Evolutionary conservation across 768 basidiomycete species (phyloP).

Genomic region (Hericium rajendrae): DNA sequence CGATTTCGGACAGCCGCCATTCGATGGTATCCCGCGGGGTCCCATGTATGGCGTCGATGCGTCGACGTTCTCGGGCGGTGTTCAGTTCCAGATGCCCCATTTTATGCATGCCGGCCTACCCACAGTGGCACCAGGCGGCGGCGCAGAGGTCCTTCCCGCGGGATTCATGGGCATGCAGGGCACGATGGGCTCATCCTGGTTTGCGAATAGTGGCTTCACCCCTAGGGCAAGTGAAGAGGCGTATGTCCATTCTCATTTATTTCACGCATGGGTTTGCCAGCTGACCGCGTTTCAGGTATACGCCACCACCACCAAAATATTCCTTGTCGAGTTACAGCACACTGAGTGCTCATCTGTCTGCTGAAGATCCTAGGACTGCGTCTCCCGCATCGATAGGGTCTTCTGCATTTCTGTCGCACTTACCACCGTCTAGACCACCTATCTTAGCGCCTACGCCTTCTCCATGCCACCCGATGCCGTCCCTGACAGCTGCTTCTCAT

Average conservation of each 20-base stretch:
- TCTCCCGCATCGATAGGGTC: background rate
- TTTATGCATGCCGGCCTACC: slow-evolving; percentile 53
- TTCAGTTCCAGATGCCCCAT: slow-evolving; percentile 48
- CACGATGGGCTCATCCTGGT: slow-evolving; percentile 13
- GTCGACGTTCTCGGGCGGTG: slow-evolving; percentile 20
- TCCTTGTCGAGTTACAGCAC: background rate
- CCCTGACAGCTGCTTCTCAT: background rate
- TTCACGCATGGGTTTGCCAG: slow-evolving; percentile 2
- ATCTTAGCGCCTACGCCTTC: background rate
- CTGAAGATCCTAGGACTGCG: background rate
- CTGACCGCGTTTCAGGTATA: background rate
- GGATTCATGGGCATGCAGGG: slow-evolving; percentile 1
- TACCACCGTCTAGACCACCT: background rate
- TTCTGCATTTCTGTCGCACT: background rate
- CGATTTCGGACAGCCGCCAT: slow-evolving; percentile 9
- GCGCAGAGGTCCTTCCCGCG: slow-evolving; percentile 58
- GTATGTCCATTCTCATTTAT: slow-evolving; percentile 5
- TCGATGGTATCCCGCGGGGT: background rate
- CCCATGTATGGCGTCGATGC: background rate
- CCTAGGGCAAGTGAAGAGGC: slow-evolving; percentile 1
- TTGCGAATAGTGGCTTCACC: slow-evolving; percentile 8
- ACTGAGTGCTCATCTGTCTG: background rate
- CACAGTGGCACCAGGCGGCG: slow-evolving; percentile 58
- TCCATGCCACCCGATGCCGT: background rate
- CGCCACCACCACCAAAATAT: slow-evolving; percentile 1